Evolutionary conservation across 2,329 filamentous ascomycete genomes (phyloP), one percentile per base, ranked within the genome.

Genomic region (Penicillium fuscoglaucum): DNA sequence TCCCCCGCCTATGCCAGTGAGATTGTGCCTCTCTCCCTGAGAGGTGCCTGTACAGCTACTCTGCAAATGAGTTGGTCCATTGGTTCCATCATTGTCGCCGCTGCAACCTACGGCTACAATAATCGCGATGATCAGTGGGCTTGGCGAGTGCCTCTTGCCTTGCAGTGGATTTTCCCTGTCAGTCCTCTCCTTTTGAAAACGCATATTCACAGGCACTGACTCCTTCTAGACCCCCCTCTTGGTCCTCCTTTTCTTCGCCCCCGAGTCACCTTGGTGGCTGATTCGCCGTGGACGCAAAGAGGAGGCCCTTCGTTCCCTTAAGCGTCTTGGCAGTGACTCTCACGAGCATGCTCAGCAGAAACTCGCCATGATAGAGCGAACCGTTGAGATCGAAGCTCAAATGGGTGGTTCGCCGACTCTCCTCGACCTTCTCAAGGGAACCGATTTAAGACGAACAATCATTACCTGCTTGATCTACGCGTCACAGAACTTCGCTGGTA

Each of bases 401-500:
- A 64, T 65, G 37, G 69, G 66, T 5, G 67, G 66, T 10, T 12
- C 59, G 9, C 71, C 71, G 17, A 67, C 57, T 44, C 64, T 72
- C 13, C 63, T 73, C 13, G 72, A 74, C 29, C 61, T 73, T 7
- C 57, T 70, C 48, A 73, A 72, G 63, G 72, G 72, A 21, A 71
- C 69, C 13, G 71, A 74, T 57, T 53, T 65, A 19, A 57, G 71
- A 12, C 68, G 72, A 13, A 73, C 72, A 1, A 65, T 66, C 19
- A 73, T 73, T 51, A 69, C 68, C 29, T 74, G 72, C 50, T 57
- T 70, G 56, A 62, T 73, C 5, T 73, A 73, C 26, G 67, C 69
- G 0, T 68, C 70, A 17, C 72, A 74, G 61, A 74, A 86, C 64
- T 74, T 87, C n/a, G 82, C 83, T 5, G 84, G 84, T 61, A 87